A percentile compares a stretch with the other conserved stretches of the same genome.
Evolutionary conservation across 1,284 basidiomycete genomes (phyloP).

Genomic region (Lignosus rhinocerotis): DNA sequence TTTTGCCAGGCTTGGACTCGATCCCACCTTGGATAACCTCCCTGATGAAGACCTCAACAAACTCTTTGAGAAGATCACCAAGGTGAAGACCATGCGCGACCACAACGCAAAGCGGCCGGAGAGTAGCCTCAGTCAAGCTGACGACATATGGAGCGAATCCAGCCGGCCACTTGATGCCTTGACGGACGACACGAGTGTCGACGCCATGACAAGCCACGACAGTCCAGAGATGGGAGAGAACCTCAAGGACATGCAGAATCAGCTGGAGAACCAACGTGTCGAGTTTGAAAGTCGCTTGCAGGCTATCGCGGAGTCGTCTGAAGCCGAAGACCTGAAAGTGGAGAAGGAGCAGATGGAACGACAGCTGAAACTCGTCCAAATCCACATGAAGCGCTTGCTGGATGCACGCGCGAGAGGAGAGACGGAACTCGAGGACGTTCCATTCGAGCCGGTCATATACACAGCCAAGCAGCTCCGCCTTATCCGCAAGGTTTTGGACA

Average conservation of each 20-base stretch:
- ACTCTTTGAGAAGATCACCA: slow-evolving; percentile 89
- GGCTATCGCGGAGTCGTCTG: slow-evolving; percentile 71
- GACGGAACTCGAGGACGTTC: slow-evolving; percentile 56
- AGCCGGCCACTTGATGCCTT: slow-evolving; percentile 72
- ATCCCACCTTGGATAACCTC: slow-evolving; percentile 86
- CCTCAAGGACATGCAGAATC: slow-evolving; percentile 68
- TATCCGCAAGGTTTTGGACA: slow-evolving; percentile 77
- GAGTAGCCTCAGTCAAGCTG: slow-evolving; percentile 81
- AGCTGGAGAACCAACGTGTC: slow-evolving; percentile 51
- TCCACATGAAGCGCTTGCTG: slow-evolving; percentile 81
- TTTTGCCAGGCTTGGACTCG: slow-evolving; percentile 77
- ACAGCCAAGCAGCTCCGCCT: slow-evolving; percentile 78
- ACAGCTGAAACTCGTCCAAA: slow-evolving; percentile 78
- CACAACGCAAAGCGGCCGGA: slow-evolving; percentile 77
- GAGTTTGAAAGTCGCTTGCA: slow-evolving; percentile 66
- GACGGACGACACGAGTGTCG: slow-evolving; percentile 85
- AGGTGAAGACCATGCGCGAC: slow-evolving; percentile 87
- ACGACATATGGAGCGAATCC: slow-evolving; percentile 83
- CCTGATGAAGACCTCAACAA: slow-evolving; percentile 93
- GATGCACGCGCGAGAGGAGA: slow-evolving; percentile 80
- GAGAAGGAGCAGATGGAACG: slow-evolving; percentile 92
- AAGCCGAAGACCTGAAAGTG: slow-evolving; percentile 80
- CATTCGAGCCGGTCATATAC: slow-evolving; percentile 80
- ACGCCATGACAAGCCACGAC: slow-evolving; percentile 63
- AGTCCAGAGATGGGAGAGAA: slow-evolving; percentile 66